These are phyloP conservation scores for Gossypium turneri DNA, from an alignment of 345 rosid genomes.

Conservation along the genomic window DNA sequence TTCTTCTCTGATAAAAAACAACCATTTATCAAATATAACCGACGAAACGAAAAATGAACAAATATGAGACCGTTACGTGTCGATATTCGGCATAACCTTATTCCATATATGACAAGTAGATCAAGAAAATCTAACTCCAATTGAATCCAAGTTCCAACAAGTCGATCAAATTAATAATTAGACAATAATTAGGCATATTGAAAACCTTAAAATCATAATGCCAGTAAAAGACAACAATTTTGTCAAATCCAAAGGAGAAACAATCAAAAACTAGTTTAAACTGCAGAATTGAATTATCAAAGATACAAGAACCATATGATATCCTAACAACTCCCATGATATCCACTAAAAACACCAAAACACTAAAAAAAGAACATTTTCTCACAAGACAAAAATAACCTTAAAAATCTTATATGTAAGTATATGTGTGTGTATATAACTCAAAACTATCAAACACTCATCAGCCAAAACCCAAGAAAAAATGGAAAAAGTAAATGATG, in stretches of 20 bases:
- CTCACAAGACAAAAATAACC: neutral
- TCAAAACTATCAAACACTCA: neutral
- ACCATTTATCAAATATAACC: neutral
- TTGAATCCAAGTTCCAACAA: neutral
- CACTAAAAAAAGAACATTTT: neutral
- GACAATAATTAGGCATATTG: neutral
- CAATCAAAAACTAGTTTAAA: neutral
- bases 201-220: neutral
- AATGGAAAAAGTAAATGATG: slow-evolving; percentile 14
- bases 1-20: slow-evolving; percentile 47
- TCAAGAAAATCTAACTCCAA: neutral
- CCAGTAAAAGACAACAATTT: neutral
- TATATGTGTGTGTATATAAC: neutral
- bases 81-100: slow-evolving; percentile 2
- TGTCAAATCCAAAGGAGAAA: neutral
- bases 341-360: neutral
- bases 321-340: neutral
- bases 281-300: neutral
- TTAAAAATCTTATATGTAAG: neutral
- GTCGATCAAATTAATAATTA: neutral
- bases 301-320: neutral
- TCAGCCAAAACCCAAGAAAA: neutral
- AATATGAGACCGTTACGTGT: neutral
- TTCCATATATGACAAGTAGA: neutral
- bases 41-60: neutral